Conservation (phyloP, 495 filamentous ascomycete genomes). For the Rhypophila decipiens region DNA sequence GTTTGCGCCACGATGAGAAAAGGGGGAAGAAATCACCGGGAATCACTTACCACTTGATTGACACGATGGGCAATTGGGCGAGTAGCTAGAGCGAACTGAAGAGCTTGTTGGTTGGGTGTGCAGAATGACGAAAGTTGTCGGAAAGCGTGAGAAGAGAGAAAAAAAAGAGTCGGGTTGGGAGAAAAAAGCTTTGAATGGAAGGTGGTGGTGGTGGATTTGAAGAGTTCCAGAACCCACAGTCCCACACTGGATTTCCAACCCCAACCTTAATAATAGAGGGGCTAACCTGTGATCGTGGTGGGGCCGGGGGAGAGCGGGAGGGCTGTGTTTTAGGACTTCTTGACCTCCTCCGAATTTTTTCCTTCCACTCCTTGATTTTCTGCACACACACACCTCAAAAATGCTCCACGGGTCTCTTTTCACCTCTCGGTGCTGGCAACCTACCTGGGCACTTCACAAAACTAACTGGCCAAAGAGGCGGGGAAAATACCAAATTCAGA, state of each 20-base stretch:
- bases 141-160: neutral
- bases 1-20: no score
- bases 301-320: constrained; percentile 19
- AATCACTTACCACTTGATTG: no score
- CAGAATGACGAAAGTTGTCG: neutral
- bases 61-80: no score
- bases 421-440: no score
- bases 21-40: no score
- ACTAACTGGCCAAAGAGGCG: no score
- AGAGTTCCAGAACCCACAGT: no score
- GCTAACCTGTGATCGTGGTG: constrained; percentile 15
- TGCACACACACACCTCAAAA: constrained; percentile 21
- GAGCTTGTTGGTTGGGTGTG: neutral
- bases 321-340: constrained; percentile 19
- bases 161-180: neutral
- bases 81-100: neutral
- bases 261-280: constrained; percentile 23
- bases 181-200: neutral
- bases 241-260: no score
- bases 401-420: no score
- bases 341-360: constrained; percentile 10
- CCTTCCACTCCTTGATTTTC: constrained; percentile 6
- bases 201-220: neutral
- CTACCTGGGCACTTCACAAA: no score
- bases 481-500: no score